phyloP scores from a whole-genome alignment of 345 rosid species.

The Sisymbrium irio region DNA sequence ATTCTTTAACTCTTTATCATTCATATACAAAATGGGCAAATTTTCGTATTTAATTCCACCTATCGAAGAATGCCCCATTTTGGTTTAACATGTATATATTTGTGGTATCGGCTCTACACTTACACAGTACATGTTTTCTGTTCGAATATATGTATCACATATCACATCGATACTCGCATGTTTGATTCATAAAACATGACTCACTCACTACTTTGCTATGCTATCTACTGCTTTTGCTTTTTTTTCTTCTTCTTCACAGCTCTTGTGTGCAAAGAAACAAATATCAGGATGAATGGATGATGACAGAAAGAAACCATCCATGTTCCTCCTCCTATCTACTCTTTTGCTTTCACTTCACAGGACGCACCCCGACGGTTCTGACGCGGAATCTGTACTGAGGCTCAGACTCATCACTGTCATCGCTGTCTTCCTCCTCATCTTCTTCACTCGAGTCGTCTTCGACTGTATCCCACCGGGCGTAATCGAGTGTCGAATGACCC shows the following conservation, averaged over 20 bases:
- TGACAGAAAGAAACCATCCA: constrained; percentile 17
- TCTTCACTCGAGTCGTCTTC: constrained; percentile 84
- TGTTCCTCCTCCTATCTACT: constrained; percentile 2
- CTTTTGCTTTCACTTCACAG: constrained; percentile 54
- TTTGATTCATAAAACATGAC: neutral
- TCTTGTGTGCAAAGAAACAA: constrained; percentile 1
- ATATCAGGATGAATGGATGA: constrained; percentile 18
- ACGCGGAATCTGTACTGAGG: constrained; percentile 86
- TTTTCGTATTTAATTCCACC: too few relatives aligned
- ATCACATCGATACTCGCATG: neutral
- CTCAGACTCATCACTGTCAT: constrained; percentile 54
- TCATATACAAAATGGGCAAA: neutral
- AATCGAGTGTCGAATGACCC: constrained; percentile 89
- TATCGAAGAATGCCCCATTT: too few relatives aligned
- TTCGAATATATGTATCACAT: neutral
- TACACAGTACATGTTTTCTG: neutral
- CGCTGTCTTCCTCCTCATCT: constrained; percentile 63
- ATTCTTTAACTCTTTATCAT: too few relatives aligned
- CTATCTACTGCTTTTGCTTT: constrained; percentile 4
- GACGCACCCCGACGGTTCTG: constrained; percentile 68
- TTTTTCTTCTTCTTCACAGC: neutral
- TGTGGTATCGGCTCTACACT: neutral
- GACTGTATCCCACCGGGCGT: constrained; percentile 82
- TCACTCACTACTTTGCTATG: neutral
- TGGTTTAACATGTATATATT: too few relatives aligned